Evolutionary conservation across 768 basidiomycete species (phyloP).

Genomic region (Pholiota conissans): DNA sequence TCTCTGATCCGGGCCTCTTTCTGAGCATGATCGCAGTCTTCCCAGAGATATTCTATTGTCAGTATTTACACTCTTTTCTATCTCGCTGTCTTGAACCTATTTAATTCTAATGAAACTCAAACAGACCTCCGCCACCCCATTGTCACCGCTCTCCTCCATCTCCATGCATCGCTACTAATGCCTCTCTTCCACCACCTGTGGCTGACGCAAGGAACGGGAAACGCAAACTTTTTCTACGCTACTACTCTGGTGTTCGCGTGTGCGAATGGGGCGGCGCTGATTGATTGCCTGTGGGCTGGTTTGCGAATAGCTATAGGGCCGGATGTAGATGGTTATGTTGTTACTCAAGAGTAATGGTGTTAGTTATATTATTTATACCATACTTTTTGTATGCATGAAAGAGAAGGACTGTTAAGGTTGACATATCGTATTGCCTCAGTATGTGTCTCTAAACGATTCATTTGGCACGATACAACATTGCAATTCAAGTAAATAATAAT

Average conservation of each 20-base stretch:
- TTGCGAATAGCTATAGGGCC: constrained; percentile 71
- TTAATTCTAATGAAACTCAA: constrained; percentile 1
- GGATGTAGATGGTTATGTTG: constrained; percentile 48
- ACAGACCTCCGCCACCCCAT: constrained; percentile 87
- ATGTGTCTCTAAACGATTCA: too few species aligned
- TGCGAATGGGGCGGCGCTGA: constrained; percentile 78
- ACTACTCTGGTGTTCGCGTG: constrained; percentile 92
- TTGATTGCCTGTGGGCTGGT: constrained; percentile 85
- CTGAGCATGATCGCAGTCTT: constrained; percentile 78
- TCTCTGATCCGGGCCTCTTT: constrained; percentile 88
- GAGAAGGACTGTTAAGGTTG: too few species aligned
- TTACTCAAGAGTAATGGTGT: constrained; percentile 55
- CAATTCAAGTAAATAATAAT: too few species aligned
- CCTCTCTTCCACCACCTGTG: constrained; percentile 92
- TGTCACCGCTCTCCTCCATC: constrained; percentile 77
- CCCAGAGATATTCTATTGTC: constrained; percentile 82
- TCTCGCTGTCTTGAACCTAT: not conserved
- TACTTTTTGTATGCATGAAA: too few species aligned
- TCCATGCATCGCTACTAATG: constrained; percentile 82
- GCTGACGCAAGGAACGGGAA: constrained; percentile 89
- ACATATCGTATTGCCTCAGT: too few species aligned
- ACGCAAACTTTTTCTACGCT: constrained; percentile 98
- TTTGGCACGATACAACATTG: too few species aligned
- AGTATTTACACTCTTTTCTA: constrained; percentile 31
- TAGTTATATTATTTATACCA: not conserved